Evolutionary conservation across 495 filamentous ascomycete species (phyloP), one percentile per base, ranked within the genome.

Genomic region (Aspergillus ostianus): DNA sequence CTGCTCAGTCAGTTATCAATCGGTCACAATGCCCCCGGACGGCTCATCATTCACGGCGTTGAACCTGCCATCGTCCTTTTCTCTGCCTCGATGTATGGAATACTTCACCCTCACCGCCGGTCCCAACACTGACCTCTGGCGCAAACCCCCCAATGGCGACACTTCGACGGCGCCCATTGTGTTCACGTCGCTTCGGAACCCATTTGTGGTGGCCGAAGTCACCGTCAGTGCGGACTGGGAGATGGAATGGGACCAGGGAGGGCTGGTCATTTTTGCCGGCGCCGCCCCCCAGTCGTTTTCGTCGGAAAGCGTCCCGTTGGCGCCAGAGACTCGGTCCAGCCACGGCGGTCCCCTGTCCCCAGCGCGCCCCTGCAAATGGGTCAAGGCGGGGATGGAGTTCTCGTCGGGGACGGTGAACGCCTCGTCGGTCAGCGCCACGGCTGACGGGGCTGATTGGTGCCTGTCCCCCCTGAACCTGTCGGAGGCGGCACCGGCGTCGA

Each of bases 231-330:
- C 82, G 12, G 79, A 84, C 67, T 83, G 80, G 81, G 81, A 83
- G 63, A 76, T 82, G 66, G 82, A 84, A 76, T 84, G 80, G 80
- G 82, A 85, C 58, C 82, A 93, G 71, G 77, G 75, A 45, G 90
- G 88, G 13, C 87, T 95, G 65, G 89, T 90, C 59, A 85, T 91
- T 57, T 91, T 91, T 58, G 85, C 88, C 48, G 90, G 90, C 56
- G 86, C 86, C 17, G 79, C 89, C 23, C 81, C 91, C 0, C 70
- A 74, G 58, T 70, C 77, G 1, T 62, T 69, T 36, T 68, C 70
- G 2, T 66, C 72, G 0, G 69, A 70, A 21, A 60, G 53, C 9
- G 53, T 62, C 3, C 61, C 58, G 47, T 44, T 62, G 17, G 49
- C 51, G 9, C 46, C 59, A 4, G 27, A 55, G 15, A 49, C 51